phyloP scores from a whole-genome alignment of 1,139 yeast genomes.

The Candida freyschussii region DNA sequence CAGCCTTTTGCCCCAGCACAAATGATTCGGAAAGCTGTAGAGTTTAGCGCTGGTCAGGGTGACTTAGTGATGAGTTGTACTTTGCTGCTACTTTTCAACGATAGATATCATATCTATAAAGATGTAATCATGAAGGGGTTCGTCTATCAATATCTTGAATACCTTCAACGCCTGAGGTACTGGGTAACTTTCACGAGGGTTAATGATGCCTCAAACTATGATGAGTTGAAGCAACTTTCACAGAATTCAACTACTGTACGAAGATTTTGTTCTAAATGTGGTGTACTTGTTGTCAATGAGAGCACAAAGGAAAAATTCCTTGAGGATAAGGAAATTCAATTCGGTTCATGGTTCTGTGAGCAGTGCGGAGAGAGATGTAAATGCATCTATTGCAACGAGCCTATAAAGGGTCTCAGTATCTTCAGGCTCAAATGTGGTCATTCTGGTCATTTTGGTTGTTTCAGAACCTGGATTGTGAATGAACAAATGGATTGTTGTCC shows the following conservation, averaged over 20 bases:
- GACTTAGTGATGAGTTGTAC: slow-evolving; percentile 62
- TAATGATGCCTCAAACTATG: slow-evolving; percentile 41
- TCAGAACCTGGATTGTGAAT: slow-evolving; percentile 70
- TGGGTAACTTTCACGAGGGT: slow-evolving; percentile 59
- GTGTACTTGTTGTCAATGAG: slow-evolving; percentile 61
- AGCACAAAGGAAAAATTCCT: slow-evolving; percentile 38
- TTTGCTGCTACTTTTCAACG: slow-evolving; percentile 51
- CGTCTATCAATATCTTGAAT: slow-evolving; percentile 53
- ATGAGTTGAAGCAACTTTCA: slow-evolving; percentile 41
- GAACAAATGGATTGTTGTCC: slow-evolving; percentile 73
- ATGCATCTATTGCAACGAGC: slow-evolving; percentile 78
- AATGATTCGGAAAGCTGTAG: slow-evolving; percentile 42
- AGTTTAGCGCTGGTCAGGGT: slow-evolving; percentile 58
- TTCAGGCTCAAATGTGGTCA: slow-evolving; percentile 81
- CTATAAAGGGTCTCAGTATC: slow-evolving; percentile 68
- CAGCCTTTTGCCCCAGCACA: slow-evolving; percentile 46
- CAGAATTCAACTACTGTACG: slow-evolving; percentile 54
- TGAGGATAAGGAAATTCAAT: slow-evolving; percentile 22
- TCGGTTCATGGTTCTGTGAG: slow-evolving; percentile 84
- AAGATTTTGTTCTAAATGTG: slow-evolving; percentile 66
- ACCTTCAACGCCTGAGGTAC: slow-evolving; percentile 46
- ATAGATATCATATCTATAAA: slow-evolving; percentile 30
- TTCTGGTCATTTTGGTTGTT: slow-evolving; percentile 78
- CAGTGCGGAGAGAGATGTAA: slow-evolving; percentile 57
- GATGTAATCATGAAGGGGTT: slow-evolving; percentile 39